A percentile compares a stretch with the other conserved stretches of the same genome.
Evolutionary conservation across 140 eudicot genomes (phyloP).

Genomic region (Bidens hawaiensis): DNA sequence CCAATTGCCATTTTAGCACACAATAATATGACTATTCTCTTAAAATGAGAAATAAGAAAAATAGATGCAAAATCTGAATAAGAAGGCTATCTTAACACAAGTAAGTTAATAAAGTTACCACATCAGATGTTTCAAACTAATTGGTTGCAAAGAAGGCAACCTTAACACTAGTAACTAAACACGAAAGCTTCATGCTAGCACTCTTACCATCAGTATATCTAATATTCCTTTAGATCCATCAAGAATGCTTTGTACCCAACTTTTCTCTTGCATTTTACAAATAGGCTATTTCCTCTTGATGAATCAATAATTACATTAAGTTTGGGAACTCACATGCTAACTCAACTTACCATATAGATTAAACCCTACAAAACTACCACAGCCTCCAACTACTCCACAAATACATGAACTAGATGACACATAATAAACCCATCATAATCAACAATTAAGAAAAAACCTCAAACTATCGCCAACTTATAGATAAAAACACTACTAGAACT

Average conservation of each 20-base stretch:
- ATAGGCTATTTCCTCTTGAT: neutral
- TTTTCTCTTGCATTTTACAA: constrained; percentile 1
- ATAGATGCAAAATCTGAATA: neutral
- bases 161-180: constrained; percentile 10
- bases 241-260: neutral
- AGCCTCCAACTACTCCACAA: neutral
- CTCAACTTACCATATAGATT: neutral
- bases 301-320: constrained; percentile 2
- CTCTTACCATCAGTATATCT: neutral
- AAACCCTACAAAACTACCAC: neutral
- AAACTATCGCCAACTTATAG: neutral
- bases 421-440: neutral
- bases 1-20: constrained; percentile 17
- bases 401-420: too few species aligned
- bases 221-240: neutral
- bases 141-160: neutral
- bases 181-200: constrained; percentile 6
- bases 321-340: neutral
- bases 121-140: neutral
- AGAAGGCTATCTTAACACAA: neutral
- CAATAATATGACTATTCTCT: neutral
- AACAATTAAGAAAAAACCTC: neutral
- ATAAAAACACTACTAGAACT: neutral
- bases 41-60: neutral
- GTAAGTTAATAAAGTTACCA: constrained; percentile 2